Evolutionary conservation across 768 basidiomycete species (phyloP), one percentile per base, ranked within the genome.

Genomic region (Crassisporium funariophilum): DNA sequence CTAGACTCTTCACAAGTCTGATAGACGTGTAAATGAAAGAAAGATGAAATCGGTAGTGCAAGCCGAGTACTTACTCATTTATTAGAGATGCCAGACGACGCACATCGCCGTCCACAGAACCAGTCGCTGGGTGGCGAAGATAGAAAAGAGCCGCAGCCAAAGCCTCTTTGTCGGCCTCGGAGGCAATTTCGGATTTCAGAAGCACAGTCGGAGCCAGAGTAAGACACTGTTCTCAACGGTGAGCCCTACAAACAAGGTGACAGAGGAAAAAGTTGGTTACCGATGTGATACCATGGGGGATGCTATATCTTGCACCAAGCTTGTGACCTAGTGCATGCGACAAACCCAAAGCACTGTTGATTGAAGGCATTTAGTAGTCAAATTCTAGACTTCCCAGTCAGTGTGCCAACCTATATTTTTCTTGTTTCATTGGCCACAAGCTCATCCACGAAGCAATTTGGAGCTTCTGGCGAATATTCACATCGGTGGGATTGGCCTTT

Each of bases 211-310:
- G 76, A 4, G 81, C 77, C 17, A 90, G 75, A 5, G 87, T 89
- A 43, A 88, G 69, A 61, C 88, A 89, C 86, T 89, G 42, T 25
- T 23, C 19, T 20, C 24, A 27, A 42, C 33, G 20, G 23, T 33
- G 27, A 42, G 34, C 9, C 10, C 17, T 15, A 29, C 47, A 13
- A 48, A 24, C 24, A 33, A 44, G 12, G 22, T 49, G 22, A 46
- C 16, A 22, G 24, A 56, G 35, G 38, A 41, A 36, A 31, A 47
- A 36, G 13, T 11, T 36, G 5, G 7, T 64, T 51, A 86, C 87
- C n/a, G 88, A 89, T 4, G 89, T 90, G 51, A 89, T 85, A 7
- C 89, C 89, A 61, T 92, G 88, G 16, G 88, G 86, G 46, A 92
- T 89, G 41, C 73, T 67, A 57, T 90, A 91, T 34, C 72, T 70